phyloP scores from a whole-genome alignment of 441 rosid species.

The Breynia disticha region DNA sequence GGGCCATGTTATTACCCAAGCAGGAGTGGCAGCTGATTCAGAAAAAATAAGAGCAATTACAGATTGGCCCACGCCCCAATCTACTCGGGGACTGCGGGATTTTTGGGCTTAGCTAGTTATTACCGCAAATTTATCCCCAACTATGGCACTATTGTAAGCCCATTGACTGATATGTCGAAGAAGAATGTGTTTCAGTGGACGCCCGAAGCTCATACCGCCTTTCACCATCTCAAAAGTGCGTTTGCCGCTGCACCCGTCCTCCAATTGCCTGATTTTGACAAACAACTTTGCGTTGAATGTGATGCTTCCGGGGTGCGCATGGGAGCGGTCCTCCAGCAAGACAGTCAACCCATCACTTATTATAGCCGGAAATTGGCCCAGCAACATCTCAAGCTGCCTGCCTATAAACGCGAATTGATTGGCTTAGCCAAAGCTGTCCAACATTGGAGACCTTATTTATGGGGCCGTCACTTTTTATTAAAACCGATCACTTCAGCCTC shows the following conservation, averaged over 20 bases:
- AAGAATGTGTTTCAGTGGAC: too few relatives aligned
- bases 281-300: neutral
- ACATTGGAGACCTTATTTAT: neutral
- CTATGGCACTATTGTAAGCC: too few relatives aligned
- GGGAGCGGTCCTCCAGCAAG: neutral
- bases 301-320: neutral
- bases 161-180: too few relatives aligned
- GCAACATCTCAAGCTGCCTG: neutral
- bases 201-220: too few relatives aligned
- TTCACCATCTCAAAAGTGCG: neutral
- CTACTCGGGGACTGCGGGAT: too few relatives aligned
- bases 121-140: too few relatives aligned
- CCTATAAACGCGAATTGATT: neutral
- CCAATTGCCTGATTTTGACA: neutral
- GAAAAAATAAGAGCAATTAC: too few relatives aligned
- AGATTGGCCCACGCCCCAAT: too few relatives aligned
- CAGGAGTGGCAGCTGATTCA: too few relatives aligned
- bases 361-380: neutral
- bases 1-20: neutral
- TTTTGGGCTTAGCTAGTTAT: too few relatives aligned
- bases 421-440: neutral
- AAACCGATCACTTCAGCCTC: neutral
- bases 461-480: neutral
- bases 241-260: neutral
- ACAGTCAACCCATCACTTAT: neutral